Percentiles rank a stretch among this genome's conserved stretches.
These are phyloP conservation scores for Hyphopichia pseudoburtonii DNA, from an alignment of 1,139 yeast species.

Conservation along the genomic window DNA sequence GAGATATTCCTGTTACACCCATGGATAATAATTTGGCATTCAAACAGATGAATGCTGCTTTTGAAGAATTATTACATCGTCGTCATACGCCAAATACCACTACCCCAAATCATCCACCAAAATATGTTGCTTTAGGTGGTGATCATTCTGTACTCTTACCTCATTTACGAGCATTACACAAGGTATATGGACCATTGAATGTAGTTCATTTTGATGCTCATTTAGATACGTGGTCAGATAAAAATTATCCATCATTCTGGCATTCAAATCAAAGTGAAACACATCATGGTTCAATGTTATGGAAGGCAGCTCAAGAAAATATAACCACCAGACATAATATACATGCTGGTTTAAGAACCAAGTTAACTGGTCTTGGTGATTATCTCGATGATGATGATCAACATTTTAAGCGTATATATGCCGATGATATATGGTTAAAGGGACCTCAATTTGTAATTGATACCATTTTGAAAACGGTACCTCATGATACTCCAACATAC, in stretches of 20 bases:
- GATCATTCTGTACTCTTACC: constrained; percentile 76
- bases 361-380: constrained; percentile 62
- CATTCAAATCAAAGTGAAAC: constrained; percentile 60
- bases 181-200: constrained; percentile 61
- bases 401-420: constrained; percentile 61
- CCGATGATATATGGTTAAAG: constrained; percentile 68
- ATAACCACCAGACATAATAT: constrained; percentile 55
- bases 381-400: constrained; percentile 63
- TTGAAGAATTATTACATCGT: constrained; percentile 51
- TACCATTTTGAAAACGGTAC: constrained; percentile 50
- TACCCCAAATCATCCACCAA: constrained; percentile 44
- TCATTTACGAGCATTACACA: constrained; percentile 60
- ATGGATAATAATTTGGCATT: constrained; percentile 72
- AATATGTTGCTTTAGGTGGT: constrained; percentile 71
- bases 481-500: constrained; percentile 62
- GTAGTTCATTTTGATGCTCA: constrained; percentile 80
- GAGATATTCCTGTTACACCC: constrained; percentile 79
- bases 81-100: constrained; percentile 23
- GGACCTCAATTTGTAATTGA: constrained; percentile 57
- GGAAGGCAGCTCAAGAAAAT: constrained; percentile 74
- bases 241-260: constrained; percentile 67
- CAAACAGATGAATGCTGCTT: constrained; percentile 69
- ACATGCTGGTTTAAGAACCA: constrained; percentile 74
- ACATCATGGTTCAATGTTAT: constrained; percentile 80
- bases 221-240: constrained; percentile 79